Base-by-base conservation (phyloP, 768 basidiomycete species). In the Chalciporus piperatus region DNA sequence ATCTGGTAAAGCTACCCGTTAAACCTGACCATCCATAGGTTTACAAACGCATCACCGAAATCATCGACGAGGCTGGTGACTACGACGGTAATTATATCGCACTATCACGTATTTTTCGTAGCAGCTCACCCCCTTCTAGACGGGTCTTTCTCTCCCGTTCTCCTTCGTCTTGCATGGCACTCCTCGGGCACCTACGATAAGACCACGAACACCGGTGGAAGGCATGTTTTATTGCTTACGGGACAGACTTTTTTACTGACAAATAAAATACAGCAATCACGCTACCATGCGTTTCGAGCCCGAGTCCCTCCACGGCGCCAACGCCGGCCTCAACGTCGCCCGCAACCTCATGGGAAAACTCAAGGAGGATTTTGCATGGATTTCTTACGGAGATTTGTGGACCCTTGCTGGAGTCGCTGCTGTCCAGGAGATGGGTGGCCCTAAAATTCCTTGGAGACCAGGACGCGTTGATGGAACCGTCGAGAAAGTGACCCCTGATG, bases 251-350 rank as follows among this genome's bases (percentile, higher is more conserved):
- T 32, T 4, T 1, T 4, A 12, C 11, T 32, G 11, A 32, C 9
- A 10, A 13, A 8, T 10, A 1, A 32, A 32, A 11, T 32, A 27
- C 27, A 32, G 91, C 77, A 98, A 99, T 80, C 94, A 92, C 59
- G 96, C 97, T 3, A 98, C 96, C 20, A 99, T 99, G 96, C 89
- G 96, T 50, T 99, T 98, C 72, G 81, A 84, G 48, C 90, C 96
- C 37, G 96, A 98, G 68, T 66, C 93, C 11, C 66, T 78, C 25
- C 93, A 98, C 65, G 82, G 75, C 32, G 93, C 92, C 45, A 96
- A 96, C 70, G 82, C 82, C 23, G 93, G 93, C 23, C 76, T 96
- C 48, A 71, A 87, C 54, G 66, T 92, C 48, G 95, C 92, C 37
- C 89, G 96, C 51, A 76, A 69, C 6, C 69, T 90, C 52, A 85